Conservation (phyloP, 257 asterid species). For the Petunia axillaris region DNA sequence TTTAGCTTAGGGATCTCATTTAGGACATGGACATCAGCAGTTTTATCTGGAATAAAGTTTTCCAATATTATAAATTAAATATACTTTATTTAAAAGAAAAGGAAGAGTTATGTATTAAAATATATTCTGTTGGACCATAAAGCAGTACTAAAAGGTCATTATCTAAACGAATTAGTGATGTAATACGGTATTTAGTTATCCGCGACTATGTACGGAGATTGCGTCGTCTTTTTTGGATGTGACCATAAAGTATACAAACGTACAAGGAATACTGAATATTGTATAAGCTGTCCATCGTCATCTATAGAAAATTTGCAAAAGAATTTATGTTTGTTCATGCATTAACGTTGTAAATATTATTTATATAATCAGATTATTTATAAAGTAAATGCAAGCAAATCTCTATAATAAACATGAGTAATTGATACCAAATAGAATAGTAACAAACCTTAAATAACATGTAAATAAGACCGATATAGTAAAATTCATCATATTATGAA, state of each 20-base stretch:
- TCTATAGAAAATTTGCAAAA: neutral
- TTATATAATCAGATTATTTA: too few relatives aligned
- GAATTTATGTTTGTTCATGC: too few relatives aligned
- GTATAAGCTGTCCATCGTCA: neutral
- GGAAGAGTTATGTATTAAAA: neutral
- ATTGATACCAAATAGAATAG: too few relatives aligned
- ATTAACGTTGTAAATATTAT: too few relatives aligned
- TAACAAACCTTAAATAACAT: too few relatives aligned
- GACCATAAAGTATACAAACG: neutral
- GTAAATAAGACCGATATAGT: too few relatives aligned
- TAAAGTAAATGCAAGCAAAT: too few relatives aligned
- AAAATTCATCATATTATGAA: too few relatives aligned
- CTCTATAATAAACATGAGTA: too few relatives aligned
- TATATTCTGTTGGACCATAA: neutral
- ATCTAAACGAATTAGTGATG: neutral
- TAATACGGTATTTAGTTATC: neutral
- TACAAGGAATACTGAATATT: neutral
- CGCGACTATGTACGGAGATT: neutral
- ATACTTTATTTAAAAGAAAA: neutral
- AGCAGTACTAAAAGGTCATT: constrained; percentile 7
- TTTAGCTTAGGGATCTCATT: too few relatives aligned
- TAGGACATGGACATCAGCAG: too few relatives aligned
- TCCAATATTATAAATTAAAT: neutral
- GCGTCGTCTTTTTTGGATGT: constrained; percentile 1
- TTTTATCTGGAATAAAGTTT: neutral